Evolutionary conservation across 805 yeast genomes (phyloP).

Genomic region (Pichia cabralensis): DNA sequence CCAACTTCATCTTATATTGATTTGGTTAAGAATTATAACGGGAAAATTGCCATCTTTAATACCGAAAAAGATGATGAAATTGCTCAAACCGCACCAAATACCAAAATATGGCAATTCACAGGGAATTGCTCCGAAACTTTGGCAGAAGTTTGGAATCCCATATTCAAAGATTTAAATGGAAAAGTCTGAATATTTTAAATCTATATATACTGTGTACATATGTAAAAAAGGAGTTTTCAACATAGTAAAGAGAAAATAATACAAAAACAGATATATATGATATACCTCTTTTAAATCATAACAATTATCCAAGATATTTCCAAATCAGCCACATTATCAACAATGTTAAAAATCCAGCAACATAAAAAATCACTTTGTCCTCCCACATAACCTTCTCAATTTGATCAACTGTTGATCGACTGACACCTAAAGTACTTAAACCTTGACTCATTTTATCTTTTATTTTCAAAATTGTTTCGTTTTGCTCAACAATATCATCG

Average conservation of each 20-base stretch:
- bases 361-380: constrained; percentile 82
- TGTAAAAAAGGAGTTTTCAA: no score
- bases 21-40: constrained; percentile 60
- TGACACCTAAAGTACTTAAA: constrained; percentile 75
- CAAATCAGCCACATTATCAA: constrained; percentile 58
- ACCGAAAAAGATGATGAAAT: constrained; percentile 47
- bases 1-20: constrained; percentile 92
- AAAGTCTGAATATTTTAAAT: no score
- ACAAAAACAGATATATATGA: background rate
- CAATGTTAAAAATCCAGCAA: constrained; percentile 54
- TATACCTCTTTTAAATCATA: background rate
- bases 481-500: constrained; percentile 80
- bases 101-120: constrained; percentile 52
- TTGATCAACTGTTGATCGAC: constrained; percentile 69
- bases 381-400: constrained; percentile 76
- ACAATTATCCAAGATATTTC: constrained; percentile 45
- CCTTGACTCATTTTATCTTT: constrained; percentile 57
- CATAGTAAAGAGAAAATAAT: no score
- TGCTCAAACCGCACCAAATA: constrained; percentile 29
- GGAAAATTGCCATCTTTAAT: constrained; percentile 77
- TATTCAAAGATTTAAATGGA: no score
- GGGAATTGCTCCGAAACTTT: constrained; percentile 74
- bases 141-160: constrained; percentile 56
- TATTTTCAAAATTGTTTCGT: constrained; percentile 54
- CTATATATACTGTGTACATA: no score